phyloP scores from a whole-genome alignment of 2,329 filamentous ascomycete species.

The Aspergillus niger region DNA sequence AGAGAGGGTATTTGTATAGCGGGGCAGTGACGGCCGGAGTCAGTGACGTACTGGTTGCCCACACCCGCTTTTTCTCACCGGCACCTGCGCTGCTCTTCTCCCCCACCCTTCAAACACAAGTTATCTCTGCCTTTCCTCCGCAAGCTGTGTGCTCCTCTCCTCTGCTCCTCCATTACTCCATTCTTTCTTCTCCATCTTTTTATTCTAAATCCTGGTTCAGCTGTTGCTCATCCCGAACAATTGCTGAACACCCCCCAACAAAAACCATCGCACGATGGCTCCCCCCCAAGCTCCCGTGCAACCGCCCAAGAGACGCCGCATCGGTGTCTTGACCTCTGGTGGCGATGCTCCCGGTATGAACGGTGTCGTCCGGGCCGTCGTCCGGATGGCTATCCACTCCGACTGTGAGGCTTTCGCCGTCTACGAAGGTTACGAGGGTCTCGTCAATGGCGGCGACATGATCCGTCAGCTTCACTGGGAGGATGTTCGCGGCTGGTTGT shows the following conservation, averaged over 20 bases:
- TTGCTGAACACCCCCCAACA: conserved; percentile 5
- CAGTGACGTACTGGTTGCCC: conserved; percentile 25
- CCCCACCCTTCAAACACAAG: conserved; percentile 19
- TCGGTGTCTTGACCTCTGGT: conserved; percentile 91
- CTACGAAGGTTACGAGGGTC: conserved; percentile 94
- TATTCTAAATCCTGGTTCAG: conserved; percentile 10
- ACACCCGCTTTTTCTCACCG: conserved; percentile 42
- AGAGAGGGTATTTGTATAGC: neutral
- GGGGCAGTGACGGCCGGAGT: conserved; percentile 3
- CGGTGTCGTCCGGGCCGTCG: conserved; percentile 82
- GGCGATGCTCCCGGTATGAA: conserved; percentile 97
- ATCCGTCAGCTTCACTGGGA: conserved; percentile 90
- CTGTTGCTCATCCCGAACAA: neutral
- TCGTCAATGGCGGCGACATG: conserved; percentile 84
- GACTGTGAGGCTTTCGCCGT: conserved; percentile 77
- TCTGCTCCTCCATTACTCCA: neutral
- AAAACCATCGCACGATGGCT: conserved; percentile 19
- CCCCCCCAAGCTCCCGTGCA: conserved; percentile 20
- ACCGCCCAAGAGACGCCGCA: conserved; percentile 59
- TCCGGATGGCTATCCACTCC: conserved; percentile 86
- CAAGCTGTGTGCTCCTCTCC: conserved; percentile 12
- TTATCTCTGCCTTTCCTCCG: conserved; percentile 14
- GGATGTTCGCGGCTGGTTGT: conserved; percentile 90
- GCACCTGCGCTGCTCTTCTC: conserved; percentile 23
- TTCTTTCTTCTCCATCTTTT: conserved; percentile 12